Base-by-base conservation (phyloP, 805 yeast species). In the Hanseniaspora meyeri region DNA sequence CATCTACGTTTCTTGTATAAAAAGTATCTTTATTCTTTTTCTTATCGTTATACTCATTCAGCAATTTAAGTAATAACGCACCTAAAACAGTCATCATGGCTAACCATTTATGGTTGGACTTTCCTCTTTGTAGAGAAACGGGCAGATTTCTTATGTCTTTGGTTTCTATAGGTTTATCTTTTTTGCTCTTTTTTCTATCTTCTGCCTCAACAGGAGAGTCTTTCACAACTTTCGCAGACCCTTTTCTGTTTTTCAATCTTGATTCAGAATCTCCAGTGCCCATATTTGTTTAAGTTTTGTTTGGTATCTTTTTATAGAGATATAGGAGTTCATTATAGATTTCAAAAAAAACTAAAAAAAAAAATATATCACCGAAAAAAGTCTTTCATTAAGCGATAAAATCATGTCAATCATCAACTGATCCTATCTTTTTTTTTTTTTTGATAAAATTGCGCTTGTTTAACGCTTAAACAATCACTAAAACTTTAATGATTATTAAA, bases 31-130 rank as follows among this genome's bases (percentile, higher is more conserved):
- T 38, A 2, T 39, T 39, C 6, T 20, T 12, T 27, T 46, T 53
- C 19, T 46, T 53, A 9, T 24, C 19, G 11, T 53, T 53, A 19
- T 53, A 53, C 1, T 53, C 57, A 19, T 53, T 43, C 14, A 53
- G 16, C 1, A 53, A 24, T 16, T 53, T 53, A 17, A 53, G 5
- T 3, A 53, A 6, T 32, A 53, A 39, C 7, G 47, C 57, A 9
- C 57, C 57, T 17, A 53, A 14, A 31, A 53, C 57, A 0, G 57
- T 53, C 20, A 53, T 29, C 40, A 53, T 34, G 5, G 57, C 51
- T 6, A 46, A 6, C 46, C 49, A 53, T 53, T 53, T 53, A 34
- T 53, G 57, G 27, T 46, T 53, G 4, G 57, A 38, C 46, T 34
- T 53, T 19, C 47, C 50, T 39, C 57, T 39, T 39, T 53, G 51